Base-by-base conservation (phyloP, 495 filamentous ascomycete species). In the Xeromyces bisporus region DNA sequence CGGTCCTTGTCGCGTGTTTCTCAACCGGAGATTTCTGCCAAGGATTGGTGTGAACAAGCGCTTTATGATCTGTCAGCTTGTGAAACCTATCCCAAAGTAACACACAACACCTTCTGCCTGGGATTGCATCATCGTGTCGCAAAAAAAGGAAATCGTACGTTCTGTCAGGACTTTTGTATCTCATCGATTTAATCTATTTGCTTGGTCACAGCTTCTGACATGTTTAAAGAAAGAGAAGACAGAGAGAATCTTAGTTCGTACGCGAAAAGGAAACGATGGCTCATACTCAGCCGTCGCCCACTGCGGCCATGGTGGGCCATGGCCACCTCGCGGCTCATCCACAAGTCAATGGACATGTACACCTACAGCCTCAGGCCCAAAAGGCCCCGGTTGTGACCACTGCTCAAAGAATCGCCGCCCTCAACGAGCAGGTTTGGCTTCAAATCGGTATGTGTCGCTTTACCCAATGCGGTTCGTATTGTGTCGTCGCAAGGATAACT, bases 381-480 rank as follows among this genome's bases (percentile, higher is more conserved):
- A 69, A 69, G 41, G 48, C 36, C 8, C 54, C 55, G 13, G 46
- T 67, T 44, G 38, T 56, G 33, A 65, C 62, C 33, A 64, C 69
- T 5, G 62, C 71, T 15, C 71, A 77, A 38, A 69, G 70, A 37
- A 58, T 81, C 33, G 60, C 66, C 4, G 50, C 60, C 7, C 55
- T 81, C 18, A 97, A 87, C 47, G 89, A 96, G 51, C 64, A 65
- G 25, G 71, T 91, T n/a, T 97, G 89, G 89, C 67, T 93, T 33
- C 80, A 86, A 44, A 78, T 97, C 32, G 89, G 86, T 93, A 72
- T 37, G 71, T 40, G 18, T 11, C 3, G 37, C 9, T 21, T 21
- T 21, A 21, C 9, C 9, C 9, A 21, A 21, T n/a, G n/a, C n/a
- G n/a, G n/a, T n/a, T n/a, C n/a, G n/a, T n/a, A n/a, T n/a, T n/a